phyloP scores from a whole-genome alignment of 371 early-diverging fungal species.

The Gilbertella persicaria region DNA sequence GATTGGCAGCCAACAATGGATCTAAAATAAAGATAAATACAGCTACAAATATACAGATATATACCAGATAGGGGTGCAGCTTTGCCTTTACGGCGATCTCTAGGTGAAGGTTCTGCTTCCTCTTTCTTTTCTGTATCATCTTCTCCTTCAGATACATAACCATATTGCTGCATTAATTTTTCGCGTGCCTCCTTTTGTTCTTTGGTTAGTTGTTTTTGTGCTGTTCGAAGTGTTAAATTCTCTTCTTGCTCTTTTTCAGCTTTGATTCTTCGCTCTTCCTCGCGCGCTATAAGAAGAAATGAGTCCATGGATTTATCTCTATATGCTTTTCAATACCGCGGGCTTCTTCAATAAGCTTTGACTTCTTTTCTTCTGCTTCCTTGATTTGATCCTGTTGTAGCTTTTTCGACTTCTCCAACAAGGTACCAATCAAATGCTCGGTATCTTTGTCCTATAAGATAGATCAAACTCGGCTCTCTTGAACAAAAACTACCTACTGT shows the following conservation, averaged over 20 bases:
- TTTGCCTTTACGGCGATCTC: conserved; percentile 41
- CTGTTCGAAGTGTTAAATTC: conserved; percentile 16
- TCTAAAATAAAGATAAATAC: conserved; percentile 29
- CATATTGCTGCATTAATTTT: conserved; percentile 52
- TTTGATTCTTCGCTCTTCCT: conserved; percentile 23
- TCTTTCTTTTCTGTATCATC: conserved; percentile 44
- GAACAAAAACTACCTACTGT: conserved; percentile 35
- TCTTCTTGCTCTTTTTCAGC: conserved; percentile 25
- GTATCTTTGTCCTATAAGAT: conserved; percentile 39
- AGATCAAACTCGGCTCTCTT: neutral
- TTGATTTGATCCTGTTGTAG: conserved; percentile 37
- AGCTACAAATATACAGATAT: neutral
- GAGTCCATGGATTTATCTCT: neutral
- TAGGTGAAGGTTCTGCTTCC: conserved; percentile 2
- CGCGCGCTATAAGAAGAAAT: conserved; percentile 22
- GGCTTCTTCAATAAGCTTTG: conserved; percentile 35
- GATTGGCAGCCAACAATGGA: conserved; percentile 48
- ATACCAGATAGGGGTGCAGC: conserved; percentile 29
- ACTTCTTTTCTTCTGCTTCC: conserved; percentile 39
- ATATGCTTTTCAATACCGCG: conserved; percentile 35
- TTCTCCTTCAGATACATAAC: conserved; percentile 49
- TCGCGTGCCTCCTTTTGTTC: conserved; percentile 59
- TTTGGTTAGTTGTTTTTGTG: conserved; percentile 39
- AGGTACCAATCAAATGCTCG: conserved; percentile 32
- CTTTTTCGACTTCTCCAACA: conserved; percentile 41